Evolutionary conservation across 1,284 basidiomycete species (phyloP).

Genomic region (Ganoderma boninense): DNA sequence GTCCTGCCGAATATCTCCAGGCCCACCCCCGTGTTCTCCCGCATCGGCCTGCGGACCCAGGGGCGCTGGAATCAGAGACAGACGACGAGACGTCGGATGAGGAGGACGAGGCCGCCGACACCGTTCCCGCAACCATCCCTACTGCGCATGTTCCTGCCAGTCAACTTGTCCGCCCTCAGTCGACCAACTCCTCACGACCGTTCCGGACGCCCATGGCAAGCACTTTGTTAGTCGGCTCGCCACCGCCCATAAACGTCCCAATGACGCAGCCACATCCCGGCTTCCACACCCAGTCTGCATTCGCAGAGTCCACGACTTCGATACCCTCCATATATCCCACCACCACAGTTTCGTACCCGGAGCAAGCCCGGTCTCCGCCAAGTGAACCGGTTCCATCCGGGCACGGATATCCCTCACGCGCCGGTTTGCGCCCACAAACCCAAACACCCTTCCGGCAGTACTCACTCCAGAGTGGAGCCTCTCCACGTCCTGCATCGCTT

Average conservation of each 20-base stretch:
- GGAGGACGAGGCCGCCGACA: constrained; percentile 54
- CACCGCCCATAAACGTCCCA: constrained; percentile 55
- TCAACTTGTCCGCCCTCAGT: constrained; percentile 66
- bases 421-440: constrained; percentile 44
- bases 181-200: constrained; percentile 74
- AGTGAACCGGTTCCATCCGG: constrained; percentile 45
- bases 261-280: constrained; percentile 71
- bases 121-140: constrained; percentile 43
- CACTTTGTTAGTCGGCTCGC: constrained; percentile 64
- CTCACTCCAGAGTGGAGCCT: constrained; percentile 34
- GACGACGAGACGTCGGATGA: constrained; percentile 50
- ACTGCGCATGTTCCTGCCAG: constrained; percentile 42
- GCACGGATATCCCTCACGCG: constrained; percentile 31
- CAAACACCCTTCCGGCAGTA: constrained; percentile 48
- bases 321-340: constrained; percentile 47
- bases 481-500: constrained; percentile 38
- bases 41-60: constrained; percentile 10
- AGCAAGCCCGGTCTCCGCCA: constrained; percentile 35
- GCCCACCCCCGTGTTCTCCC: constrained; percentile 33
- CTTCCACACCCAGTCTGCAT: constrained; percentile 78
- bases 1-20: constrained; percentile 30
- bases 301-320: constrained; percentile 56
- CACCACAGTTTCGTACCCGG: constrained; percentile 46
- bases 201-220: constrained; percentile 81
- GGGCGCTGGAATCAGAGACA: constrained; percentile 30